phyloP scores from a whole-genome alignment of 148 eudicot genomes.

The Spergularia bocconei region DNA sequence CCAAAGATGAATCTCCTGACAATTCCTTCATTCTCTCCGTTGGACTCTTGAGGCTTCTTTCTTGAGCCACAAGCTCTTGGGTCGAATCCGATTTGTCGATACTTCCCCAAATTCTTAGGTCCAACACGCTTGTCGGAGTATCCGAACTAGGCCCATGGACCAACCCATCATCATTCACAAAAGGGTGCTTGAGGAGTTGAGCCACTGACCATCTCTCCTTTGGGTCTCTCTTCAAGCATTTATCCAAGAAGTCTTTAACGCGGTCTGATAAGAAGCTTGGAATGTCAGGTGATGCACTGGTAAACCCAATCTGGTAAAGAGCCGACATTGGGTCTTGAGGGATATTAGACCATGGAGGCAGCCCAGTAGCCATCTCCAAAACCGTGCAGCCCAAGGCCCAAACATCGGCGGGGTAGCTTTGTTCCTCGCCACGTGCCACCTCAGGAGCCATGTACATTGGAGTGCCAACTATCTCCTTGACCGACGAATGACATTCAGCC shows the following conservation, averaged over 20 bases:
- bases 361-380: conserved; percentile 62
- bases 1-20: conserved; percentile 17
- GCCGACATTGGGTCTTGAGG: conserved; percentile 34
- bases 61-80: neutral
- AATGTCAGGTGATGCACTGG: conserved; percentile 43
- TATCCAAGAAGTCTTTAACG: conserved; percentile 57
- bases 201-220: conserved; percentile 55
- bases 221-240: conserved; percentile 53
- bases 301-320: conserved; percentile 49
- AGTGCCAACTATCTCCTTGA: conserved; percentile 43
- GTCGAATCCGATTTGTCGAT: conserved; percentile 24
- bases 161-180: conserved; percentile 25
- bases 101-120: conserved; percentile 45
- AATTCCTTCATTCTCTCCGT: conserved; percentile 35
- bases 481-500: neutral
- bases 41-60: conserved; percentile 5
- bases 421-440: conserved; percentile 62
- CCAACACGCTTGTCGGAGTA: conserved; percentile 65
- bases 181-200: conserved; percentile 64
- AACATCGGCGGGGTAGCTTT: conserved; percentile 48
- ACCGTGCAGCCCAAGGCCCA: conserved; percentile 73
- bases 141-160: conserved; percentile 14
- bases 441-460: conserved; percentile 75
- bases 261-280: conserved; percentile 41
- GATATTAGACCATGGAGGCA: conserved; percentile 44